Evolutionary conservation across 2,329 filamentous ascomycete species (phyloP).

Genomic region (Didymosphaeria variabile): DNA sequence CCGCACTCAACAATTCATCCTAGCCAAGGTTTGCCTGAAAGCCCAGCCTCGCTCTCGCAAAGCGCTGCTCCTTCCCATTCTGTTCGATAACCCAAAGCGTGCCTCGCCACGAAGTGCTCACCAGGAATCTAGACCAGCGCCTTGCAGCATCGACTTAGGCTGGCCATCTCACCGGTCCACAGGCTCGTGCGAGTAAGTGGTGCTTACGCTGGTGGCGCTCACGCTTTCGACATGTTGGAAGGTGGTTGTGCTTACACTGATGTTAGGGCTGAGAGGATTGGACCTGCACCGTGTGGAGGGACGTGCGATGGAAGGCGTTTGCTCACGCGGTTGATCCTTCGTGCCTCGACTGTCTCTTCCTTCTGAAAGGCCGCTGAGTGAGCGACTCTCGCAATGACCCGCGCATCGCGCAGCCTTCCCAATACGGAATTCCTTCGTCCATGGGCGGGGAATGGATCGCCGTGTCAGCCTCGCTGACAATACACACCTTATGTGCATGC

Average conservation of each 20-base stretch:
- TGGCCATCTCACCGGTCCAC: not conserved
- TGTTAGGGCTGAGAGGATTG: not conserved
- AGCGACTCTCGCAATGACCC: too few relatives aligned
- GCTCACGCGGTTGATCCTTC: not conserved
- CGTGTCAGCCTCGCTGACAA: too few relatives aligned
- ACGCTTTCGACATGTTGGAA: not conserved
- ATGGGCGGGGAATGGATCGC: too few relatives aligned
- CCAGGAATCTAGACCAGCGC: slow-evolving; percentile 3
- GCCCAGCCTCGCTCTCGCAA: slow-evolving; percentile 1
- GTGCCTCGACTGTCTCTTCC: too few relatives aligned
- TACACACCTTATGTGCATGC: too few relatives aligned
- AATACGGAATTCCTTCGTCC: too few relatives aligned
- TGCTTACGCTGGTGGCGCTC: not conserved
- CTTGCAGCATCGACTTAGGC: not conserved
- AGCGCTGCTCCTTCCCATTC: slow-evolving; percentile 2
- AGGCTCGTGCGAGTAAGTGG: not conserved
- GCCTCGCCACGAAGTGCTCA: not conserved
- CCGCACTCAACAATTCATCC: not conserved
- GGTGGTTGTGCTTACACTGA: not conserved
- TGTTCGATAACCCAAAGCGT: too few relatives aligned
- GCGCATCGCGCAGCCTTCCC: too few relatives aligned
- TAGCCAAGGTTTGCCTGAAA: slow-evolving; percentile 1
- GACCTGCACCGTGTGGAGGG: too few relatives aligned
- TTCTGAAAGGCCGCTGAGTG: not conserved
- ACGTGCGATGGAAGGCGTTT: not conserved